Conservation (phyloP, 1,284 basidiomycete species). For the Cutaneotrichosporon sp. region DNA sequence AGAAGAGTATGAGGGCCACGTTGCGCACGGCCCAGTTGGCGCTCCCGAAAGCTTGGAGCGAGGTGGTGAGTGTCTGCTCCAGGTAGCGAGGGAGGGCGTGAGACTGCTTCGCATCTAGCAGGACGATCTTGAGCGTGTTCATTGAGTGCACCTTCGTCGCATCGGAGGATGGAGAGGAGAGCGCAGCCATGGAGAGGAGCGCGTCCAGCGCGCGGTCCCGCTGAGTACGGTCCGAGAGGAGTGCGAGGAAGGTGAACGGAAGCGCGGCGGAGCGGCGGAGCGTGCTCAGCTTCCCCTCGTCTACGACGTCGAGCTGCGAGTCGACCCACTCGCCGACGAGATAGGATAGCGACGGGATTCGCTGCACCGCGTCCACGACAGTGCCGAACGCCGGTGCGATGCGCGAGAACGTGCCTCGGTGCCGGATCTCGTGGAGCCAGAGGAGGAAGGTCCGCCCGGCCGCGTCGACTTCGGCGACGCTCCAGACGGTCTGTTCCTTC, state of each 20-base stretch:
- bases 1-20: slow-evolving; percentile 50
- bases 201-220: slow-evolving; percentile 35
- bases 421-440: slow-evolving; percentile 53
- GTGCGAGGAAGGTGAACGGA: slow-evolving; percentile 46
- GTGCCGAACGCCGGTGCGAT: slow-evolving; percentile 43
- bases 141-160: slow-evolving; percentile 51
- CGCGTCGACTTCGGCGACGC: slow-evolving; percentile 30
- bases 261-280: slow-evolving; percentile 51
- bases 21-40: slow-evolving; percentile 53
- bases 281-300: slow-evolving; percentile 43
- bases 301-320: slow-evolving; percentile 45
- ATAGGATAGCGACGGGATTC: slow-evolving; percentile 17
- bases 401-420: slow-evolving; percentile 51
- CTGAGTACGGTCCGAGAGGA: slow-evolving; percentile 41
- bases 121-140: slow-evolving; percentile 51
- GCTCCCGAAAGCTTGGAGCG: slow-evolving; percentile 43
- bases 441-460: slow-evolving; percentile 41
- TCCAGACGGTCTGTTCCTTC: slow-evolving; percentile 36
- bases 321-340: slow-evolving; percentile 43
- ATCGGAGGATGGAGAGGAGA: slow-evolving; percentile 37
- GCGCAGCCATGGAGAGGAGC: slow-evolving; percentile 38
- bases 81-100: slow-evolving; percentile 41
- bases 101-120: slow-evolving; percentile 48
- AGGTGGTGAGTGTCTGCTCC: slow-evolving; percentile 43
- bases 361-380: slow-evolving; percentile 39